phyloP scores from a whole-genome alignment of 2,329 filamentous ascomycete species.

The Aciculosporium take region DNA sequence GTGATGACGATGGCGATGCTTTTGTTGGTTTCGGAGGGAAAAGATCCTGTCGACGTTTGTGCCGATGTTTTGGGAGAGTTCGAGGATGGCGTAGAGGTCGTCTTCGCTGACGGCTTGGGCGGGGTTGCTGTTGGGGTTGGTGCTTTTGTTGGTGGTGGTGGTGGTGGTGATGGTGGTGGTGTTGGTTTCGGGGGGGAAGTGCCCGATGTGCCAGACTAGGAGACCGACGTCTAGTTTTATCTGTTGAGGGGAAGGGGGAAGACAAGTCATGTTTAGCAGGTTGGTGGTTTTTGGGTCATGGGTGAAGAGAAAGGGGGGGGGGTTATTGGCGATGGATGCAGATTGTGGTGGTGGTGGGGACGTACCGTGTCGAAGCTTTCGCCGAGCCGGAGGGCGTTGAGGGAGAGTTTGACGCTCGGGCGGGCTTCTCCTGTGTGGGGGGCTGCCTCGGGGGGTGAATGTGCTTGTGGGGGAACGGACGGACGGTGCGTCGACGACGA shows the following conservation, averaged over 20 bases:
- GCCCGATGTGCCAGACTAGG: conserved; percentile 6
- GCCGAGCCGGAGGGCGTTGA: conserved; percentile 5
- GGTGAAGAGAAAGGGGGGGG: neutral
- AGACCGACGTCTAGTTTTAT: conserved; percentile 8
- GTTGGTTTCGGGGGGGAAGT: conserved; percentile 5
- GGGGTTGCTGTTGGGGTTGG: neutral
- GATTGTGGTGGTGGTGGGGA: neutral
- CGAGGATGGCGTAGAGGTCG: conserved; percentile 6
- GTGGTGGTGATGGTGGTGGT: neutral
- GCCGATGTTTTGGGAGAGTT: conserved; percentile 7
- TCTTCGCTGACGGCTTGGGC: conserved; percentile 6
- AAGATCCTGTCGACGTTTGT: conserved; percentile 6
- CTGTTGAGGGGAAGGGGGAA: neutral
- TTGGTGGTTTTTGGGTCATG: too few species aligned
- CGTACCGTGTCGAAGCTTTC: conserved; percentile 8
- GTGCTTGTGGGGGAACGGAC: too few species aligned
- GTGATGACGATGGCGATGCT: too few species aligned
- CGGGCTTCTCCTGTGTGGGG: neutral
- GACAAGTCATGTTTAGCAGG: too few species aligned
- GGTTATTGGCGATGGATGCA: neutral
- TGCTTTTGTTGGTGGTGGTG: neutral
- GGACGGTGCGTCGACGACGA: too few species aligned
- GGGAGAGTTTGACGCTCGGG: conserved; percentile 3
- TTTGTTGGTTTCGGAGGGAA: conserved; percentile 6
- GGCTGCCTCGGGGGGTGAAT: conserved; percentile 1